Conservation (phyloP, 2,329 filamentous ascomycete species). For the Neofusicoccum laricinum region DNA sequence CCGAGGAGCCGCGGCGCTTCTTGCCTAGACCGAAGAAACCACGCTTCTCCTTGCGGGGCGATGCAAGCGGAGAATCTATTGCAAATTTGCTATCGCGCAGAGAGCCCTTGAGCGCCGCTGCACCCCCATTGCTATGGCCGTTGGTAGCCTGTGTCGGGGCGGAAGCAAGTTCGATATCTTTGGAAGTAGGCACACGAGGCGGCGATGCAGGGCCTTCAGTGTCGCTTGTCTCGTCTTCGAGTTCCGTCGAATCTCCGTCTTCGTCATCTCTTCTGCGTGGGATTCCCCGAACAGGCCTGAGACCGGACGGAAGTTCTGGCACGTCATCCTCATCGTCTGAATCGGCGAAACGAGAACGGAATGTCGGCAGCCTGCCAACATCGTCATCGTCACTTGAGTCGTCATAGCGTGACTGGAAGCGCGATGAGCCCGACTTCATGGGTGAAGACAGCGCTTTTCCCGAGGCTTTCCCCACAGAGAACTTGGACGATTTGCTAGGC, state of each 20-base stretch:
- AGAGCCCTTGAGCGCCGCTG: conserved; percentile 31
- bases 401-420: conserved; percentile 54
- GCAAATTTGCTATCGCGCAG: conserved; percentile 38
- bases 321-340: conserved; percentile 54
- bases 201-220: conserved; percentile 30
- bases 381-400: conserved; percentile 64
- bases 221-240: conserved; percentile 38
- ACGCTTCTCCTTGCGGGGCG: conserved; percentile 37
- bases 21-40: conserved; percentile 57
- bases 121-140: conserved; percentile 23
- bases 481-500: background rate
- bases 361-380: conserved; percentile 31
- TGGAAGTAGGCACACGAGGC: conserved; percentile 45
- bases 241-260: conserved; percentile 56
- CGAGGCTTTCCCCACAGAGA: background rate
- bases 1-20: conserved; percentile 45
- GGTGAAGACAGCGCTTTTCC: background rate
- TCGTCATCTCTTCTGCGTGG: conserved; percentile 54
- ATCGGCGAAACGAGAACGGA: conserved; percentile 49
- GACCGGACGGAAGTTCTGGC: conserved; percentile 32
- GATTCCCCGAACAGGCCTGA: conserved; percentile 59
- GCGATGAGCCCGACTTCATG: background rate
- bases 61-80: conserved; percentile 28
- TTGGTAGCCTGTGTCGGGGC: conserved; percentile 19
- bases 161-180: conserved; percentile 35